These are phyloP conservation scores for Solanum chiquidenum DNA, from an alignment of 257 asterid species.

Conservation along the genomic window DNA sequence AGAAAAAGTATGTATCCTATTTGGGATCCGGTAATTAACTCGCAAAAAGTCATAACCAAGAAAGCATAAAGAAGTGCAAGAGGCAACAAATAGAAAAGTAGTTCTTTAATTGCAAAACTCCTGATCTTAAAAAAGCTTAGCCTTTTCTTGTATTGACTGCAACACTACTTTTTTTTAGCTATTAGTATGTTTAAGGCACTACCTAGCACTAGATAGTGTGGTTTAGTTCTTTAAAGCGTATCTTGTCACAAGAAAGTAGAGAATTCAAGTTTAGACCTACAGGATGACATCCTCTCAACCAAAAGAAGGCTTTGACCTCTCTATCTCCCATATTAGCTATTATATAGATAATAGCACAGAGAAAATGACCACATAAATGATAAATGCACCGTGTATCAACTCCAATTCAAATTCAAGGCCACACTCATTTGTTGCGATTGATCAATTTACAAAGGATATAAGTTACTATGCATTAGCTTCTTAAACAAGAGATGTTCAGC, in stretches of 20 bases:
- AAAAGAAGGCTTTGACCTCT: not conserved
- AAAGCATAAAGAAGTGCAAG: not conserved
- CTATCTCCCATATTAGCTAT: not conserved
- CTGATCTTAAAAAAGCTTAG: not conserved
- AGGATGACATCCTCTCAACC: not conserved
- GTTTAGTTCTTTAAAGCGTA: not conserved
- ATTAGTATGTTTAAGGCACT: not conserved
- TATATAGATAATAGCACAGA: not conserved
- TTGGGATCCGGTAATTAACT: not conserved
- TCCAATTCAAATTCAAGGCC: not conserved
- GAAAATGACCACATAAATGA: not conserved
- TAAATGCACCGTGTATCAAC: not conserved
- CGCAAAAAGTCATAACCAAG: not conserved
- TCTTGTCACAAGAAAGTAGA: not conserved
- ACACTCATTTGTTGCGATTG: not conserved
- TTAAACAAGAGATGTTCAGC: not conserved
- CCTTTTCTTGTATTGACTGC: not conserved
- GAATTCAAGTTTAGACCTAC: not conserved
- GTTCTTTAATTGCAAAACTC: not conserved
- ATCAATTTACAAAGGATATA: not conserved
- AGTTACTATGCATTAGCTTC: not conserved
- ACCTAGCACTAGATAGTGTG: not conserved
- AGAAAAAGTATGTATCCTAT: not conserved
- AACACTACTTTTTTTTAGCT: not conserved
- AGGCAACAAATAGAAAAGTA: not conserved